phyloP scores from a whole-genome alignment of 192 early-diverging fungal genomes.

The Funneliformis mosseae region DNA sequence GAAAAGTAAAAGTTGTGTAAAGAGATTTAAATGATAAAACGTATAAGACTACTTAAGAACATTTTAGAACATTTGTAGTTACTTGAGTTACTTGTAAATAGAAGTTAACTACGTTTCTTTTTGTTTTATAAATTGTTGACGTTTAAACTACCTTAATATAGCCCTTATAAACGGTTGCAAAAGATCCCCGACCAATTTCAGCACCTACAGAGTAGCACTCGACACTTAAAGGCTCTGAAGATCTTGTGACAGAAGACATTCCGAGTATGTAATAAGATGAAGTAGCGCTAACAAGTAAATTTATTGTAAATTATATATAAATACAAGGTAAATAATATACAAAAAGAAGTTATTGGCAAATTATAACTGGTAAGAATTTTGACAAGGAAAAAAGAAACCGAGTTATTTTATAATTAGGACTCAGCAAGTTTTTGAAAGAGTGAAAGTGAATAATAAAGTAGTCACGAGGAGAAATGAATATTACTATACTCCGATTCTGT shows the following conservation, averaged over 20 bases:
- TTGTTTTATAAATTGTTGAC: background rate
- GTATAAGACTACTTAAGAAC: background rate
- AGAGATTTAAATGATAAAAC: background rate
- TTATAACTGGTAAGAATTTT: too few species aligned
- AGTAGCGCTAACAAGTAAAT: too few species aligned
- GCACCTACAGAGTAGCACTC: slow-evolving; percentile 78
- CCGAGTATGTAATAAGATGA: background rate
- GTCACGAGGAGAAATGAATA: too few species aligned
- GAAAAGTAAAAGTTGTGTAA: slow-evolving; percentile 22
- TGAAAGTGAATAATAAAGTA: too few species aligned
- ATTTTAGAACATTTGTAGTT: background rate
- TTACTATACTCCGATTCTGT: too few species aligned
- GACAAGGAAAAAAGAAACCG: too few species aligned
- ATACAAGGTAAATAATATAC: too few species aligned
- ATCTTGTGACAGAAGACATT: slow-evolving; percentile 16
- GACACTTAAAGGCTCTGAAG: slow-evolving; percentile 40
- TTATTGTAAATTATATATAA: too few species aligned
- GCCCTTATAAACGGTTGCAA: slow-evolving; percentile 91
- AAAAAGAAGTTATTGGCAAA: too few species aligned
- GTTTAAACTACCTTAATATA: slow-evolving; percentile 60
- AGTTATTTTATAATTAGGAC: too few species aligned
- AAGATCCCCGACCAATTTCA: slow-evolving; percentile 94
- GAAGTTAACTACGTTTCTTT: background rate
- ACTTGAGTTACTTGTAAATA: background rate
- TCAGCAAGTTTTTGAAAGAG: too few species aligned